Evolutionary conservation across 225 moss, liverwort and hornwort genomes (phyloP), one percentile per base, ranked within the genome.

Genomic region (Physcomitrellopsis africana): DNA sequence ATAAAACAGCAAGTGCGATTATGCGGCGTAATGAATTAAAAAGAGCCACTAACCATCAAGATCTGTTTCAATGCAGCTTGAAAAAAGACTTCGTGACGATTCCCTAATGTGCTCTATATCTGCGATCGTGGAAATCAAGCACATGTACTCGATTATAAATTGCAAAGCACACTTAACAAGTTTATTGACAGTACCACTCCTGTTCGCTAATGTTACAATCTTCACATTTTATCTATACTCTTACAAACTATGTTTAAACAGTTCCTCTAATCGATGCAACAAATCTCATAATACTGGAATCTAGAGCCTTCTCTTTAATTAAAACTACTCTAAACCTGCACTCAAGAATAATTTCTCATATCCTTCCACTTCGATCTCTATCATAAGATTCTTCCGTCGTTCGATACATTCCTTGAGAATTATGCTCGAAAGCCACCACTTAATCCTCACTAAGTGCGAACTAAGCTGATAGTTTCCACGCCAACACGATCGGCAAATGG

Each of bases 21-120:
- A 29, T 29, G 29, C 29, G 4, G 29, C 29, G 29, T 7, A 37
- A 23, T 20, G n/a, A 56, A 37, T n/a, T 0, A 41, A 72, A 0
- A 17, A 22, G 14, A 2, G 14, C 22, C 24, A 43, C 78, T 67
- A 43, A 79, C 72, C 72, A 60, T 72, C 67, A 72, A 64, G 59
- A 60, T 42, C 32, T 20, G 47, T 29, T 58, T 19, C 47, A 14
- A 4, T 6, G 45, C 7, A 32, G 47, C 20, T 57, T 12, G 15
- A 57, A 20, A 5, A 57, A 19, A 55, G 45, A 60, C 13, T 18
- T 10, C 19, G 20, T 22, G 23, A 52, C 10, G 0, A 79, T 32
- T 8, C 44, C 10, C 24, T 1, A 58, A 22, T 20, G 8, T 16
- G 43, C 17, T 23, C 6, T 52, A 15, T 41, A 14, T 66, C 72